Evolutionary conservation across 2,329 filamentous ascomycete species (phyloP).

Genomic region (Coleophoma cylindrospora): DNA sequence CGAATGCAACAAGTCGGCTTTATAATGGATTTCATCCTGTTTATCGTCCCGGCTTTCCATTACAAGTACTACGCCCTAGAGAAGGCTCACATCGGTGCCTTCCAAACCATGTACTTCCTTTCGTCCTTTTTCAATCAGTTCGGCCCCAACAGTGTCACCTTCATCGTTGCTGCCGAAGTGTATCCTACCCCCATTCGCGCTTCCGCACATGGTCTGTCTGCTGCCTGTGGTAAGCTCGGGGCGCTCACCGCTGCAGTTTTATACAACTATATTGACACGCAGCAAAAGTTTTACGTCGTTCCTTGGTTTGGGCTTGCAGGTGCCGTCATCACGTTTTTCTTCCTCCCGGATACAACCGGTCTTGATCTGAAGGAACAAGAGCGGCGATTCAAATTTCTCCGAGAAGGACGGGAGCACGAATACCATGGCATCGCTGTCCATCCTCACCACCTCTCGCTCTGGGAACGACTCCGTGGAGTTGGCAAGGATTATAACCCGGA

Average conservation of each 20-base stretch:
- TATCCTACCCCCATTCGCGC: conserved; percentile 92
- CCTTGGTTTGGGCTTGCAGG: conserved; percentile 92
- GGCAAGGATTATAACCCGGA: conserved; percentile 81
- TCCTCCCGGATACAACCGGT: conserved; percentile 94
- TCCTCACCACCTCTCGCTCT: conserved; percentile 79
- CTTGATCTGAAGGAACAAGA: conserved; percentile 97
- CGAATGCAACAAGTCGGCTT: conserved; percentile 96
- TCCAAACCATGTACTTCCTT: conserved; percentile 98
- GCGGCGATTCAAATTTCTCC: conserved; percentile 85
- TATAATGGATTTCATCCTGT: conserved; percentile 88
- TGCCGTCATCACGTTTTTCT: conserved; percentile 76
- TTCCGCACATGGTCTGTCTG: conserved; percentile 89
- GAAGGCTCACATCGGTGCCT: conserved; percentile 68
- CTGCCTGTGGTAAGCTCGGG: conserved; percentile 82
- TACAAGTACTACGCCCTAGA: conserved; percentile 73
- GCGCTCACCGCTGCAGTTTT: conserved; percentile 82
- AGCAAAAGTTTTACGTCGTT: conserved; percentile 85
- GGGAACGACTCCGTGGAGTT: conserved; percentile 76
- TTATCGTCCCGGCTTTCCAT: conserved; percentile 84
- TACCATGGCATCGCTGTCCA: conserved; percentile 95
- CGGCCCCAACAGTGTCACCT: conserved; percentile 87
- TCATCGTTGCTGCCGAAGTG: conserved; percentile 91
- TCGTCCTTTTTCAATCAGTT: conserved; percentile 99
- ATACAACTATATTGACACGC: conserved; percentile 89
- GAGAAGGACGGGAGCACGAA: conserved; percentile 68